Evolutionary conservation across 2,329 filamentous ascomycete genomes (phyloP), one percentile per base, ranked within the genome.

Genomic region (Neopestalotiopsis rosae): DNA sequence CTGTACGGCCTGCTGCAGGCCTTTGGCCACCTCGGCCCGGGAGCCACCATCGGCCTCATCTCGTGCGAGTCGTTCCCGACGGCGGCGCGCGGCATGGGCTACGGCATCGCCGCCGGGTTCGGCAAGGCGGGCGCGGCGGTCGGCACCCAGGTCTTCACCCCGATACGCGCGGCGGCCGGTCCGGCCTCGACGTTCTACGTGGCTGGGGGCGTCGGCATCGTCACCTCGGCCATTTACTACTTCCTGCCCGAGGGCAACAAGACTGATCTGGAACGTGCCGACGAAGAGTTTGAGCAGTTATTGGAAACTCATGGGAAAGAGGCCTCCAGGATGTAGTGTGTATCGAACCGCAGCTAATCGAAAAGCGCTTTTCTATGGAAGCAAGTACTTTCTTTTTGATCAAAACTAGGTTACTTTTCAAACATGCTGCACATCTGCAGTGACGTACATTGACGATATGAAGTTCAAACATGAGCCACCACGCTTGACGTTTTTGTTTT

Each of bases 1-100:
- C 82, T 87, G 68, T 87, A 87, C 70, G 85, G 85, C 1, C 75
- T 87, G 4, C 84, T 88, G 80, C 83, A 85, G 70, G 82, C 80
- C 30, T 83, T 80, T 1, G 84, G 84, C 0, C 84, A 87, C 68
- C 74, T 87, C 66, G 85, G 86, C 0, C 85, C 85, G 0, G 86
- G 86, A 0, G 83, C 85, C 56, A 87, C 85, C 76, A 79, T 87
- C 4, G 85, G 84, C 0, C 76, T 87, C 3, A 73, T 87, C 5
- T 85, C 83, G 0, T 85, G 83, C 0, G 86, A 88, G 73, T 80
- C 82, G 1, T 87, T 85, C 69, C 82, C 85, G 0, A 88, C 86
- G 2, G 83, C 83, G n/a, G 83, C 87, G 1, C 78, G 86, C 10
- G 86, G 86, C 0, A 84, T 82, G 9, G 85, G 83, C 59, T 86